Evolutionary conservation across 2,329 filamentous ascomycete genomes (phyloP), one percentile per base, ranked within the genome.

Genomic region (Aureobasidium sp.): DNA sequence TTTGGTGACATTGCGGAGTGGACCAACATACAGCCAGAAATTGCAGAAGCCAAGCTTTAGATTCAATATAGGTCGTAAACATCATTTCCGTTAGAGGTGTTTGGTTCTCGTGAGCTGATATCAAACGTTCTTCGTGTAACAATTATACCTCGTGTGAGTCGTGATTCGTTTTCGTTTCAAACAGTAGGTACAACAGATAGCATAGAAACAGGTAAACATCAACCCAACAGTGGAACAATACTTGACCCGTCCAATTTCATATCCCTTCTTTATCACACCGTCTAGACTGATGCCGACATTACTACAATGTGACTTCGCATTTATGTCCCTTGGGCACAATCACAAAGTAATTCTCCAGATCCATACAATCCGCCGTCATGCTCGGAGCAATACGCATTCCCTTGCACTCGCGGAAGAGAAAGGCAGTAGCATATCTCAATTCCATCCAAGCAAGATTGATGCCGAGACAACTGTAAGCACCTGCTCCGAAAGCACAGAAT

Each of bases 401-500:
- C 30, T 61, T 66, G 63, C 78, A 82, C 37, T 78, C 71, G 0
- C 76, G 73, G 67, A 85, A 83, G 69, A 86, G 82, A 5, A 76
- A 72, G 0, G 81, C 79, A 0, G 78, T 74, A 0, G 76, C 80
- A 39, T 83, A 76, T 9, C 82, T 75, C 34, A 86, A 67, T 66
- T 86, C 83, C 71, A 83, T 82, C 27, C 75, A 73, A 0, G 87
- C 87, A 65, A 90, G 83, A 66, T 90, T 86, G 6, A 85, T 82
- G 0, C 87, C 87, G 5, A 90, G 76, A 66, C 87, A 90, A 72
- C 87, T 86, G 29, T 86, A 77, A 0, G 86, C 84, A 0, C 87
- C 87, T 25, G 83, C 86, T 1, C 86, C 84, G 69, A 90, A 90
- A 0, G 86, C 85, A 77, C 85, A 84, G 65, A 86, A 88, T 16